phyloP scores from a whole-genome alignment of 495 filamentous ascomycete species.

The Penicillium cinerascens region DNA sequence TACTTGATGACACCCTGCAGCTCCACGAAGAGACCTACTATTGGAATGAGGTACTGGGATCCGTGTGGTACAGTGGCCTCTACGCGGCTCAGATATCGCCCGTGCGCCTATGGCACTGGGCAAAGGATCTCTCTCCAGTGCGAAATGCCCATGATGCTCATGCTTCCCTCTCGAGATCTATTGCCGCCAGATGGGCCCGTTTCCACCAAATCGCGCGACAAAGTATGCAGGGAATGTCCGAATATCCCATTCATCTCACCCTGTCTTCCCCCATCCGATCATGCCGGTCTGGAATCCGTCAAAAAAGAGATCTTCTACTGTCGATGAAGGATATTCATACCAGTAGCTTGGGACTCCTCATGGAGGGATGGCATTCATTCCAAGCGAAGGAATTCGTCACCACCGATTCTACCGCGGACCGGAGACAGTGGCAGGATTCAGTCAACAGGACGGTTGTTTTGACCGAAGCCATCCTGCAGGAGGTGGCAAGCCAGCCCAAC shows the following conservation, averaged over 20 bases:
- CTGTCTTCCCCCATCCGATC: slow-evolving; percentile 68
- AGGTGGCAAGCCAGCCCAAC: slow-evolving; percentile 40
- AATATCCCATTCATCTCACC: slow-evolving; percentile 52
- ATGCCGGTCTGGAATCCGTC: slow-evolving; percentile 63
- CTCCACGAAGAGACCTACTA: slow-evolving; percentile 84
- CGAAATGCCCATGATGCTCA: slow-evolving; percentile 36
- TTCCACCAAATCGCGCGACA: slow-evolving; percentile 80
- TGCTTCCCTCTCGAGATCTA: slow-evolving; percentile 1
- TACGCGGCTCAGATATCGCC: slow-evolving; percentile 85
- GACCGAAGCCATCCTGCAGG: slow-evolving; percentile 72
- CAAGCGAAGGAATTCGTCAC: slow-evolving; percentile 38
- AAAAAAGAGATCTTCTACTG: slow-evolving; percentile 64
- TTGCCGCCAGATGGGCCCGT: slow-evolving; percentile 53
- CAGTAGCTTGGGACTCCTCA: slow-evolving; percentile 79
- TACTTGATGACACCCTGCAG: slow-evolving; percentile 77
- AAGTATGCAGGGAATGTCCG: slow-evolving; percentile 60
- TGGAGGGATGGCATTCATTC: slow-evolving; percentile 75
- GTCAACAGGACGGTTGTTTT: slow-evolving; percentile 69
- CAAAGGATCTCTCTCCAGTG: slow-evolving; percentile 58
- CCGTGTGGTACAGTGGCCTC: slow-evolving; percentile 64
- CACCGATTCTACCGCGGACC: slow-evolving; percentile 24
- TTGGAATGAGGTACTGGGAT: slow-evolving; percentile 81
- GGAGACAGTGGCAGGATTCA: slow-evolving; percentile 66
- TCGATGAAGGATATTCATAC: slow-evolving; percentile 72
- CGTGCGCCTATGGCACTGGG: slow-evolving; percentile 61